Evolutionary conservation across 2,329 filamentous ascomycete species (phyloP).

Genomic region (Pleomassaria siparia): DNA sequence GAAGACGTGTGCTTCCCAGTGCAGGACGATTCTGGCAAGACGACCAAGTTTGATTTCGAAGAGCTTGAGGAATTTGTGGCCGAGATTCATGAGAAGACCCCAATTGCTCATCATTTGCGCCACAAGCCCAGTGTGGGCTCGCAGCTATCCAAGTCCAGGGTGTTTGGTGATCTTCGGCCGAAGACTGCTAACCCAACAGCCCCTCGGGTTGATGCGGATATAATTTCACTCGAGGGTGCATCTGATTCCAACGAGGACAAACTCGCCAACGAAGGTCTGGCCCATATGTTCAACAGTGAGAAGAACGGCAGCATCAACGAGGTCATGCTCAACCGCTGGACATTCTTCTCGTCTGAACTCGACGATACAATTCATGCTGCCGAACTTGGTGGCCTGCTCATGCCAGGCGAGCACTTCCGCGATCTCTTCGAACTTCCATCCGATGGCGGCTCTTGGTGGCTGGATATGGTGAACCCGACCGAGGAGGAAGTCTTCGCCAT

Average conservation of each 20-base stretch:
- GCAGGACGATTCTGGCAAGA: constrained; percentile 70
- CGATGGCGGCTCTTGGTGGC: constrained; percentile 92
- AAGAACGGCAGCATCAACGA: constrained; percentile 47
- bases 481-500: constrained; percentile 86
- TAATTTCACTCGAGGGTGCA: constrained; percentile 26
- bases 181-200: constrained; percentile 35
- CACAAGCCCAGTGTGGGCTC: constrained; percentile 38
- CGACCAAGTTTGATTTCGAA: constrained; percentile 86
- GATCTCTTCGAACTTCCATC: constrained; percentile 76
- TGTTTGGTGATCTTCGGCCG: constrained; percentile 65
- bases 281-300: constrained; percentile 35
- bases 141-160: constrained; percentile 51
- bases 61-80: constrained; percentile 90
- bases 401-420: constrained; percentile 86
- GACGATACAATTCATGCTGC: constrained; percentile 91
- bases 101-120: constrained; percentile 46
- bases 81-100: constrained; percentile 53
- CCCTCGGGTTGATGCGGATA: constrained; percentile 41
- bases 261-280: constrained; percentile 39
- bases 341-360: constrained; percentile 94
- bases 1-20: constrained; percentile 88
- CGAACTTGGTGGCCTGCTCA: constrained; percentile 82
- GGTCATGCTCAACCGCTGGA: constrained; percentile 71
- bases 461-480: constrained; percentile 88
- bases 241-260: constrained; percentile 48